Base-by-base conservation (phyloP, 257 asterid species). In the Gentiana straminea region DNA sequence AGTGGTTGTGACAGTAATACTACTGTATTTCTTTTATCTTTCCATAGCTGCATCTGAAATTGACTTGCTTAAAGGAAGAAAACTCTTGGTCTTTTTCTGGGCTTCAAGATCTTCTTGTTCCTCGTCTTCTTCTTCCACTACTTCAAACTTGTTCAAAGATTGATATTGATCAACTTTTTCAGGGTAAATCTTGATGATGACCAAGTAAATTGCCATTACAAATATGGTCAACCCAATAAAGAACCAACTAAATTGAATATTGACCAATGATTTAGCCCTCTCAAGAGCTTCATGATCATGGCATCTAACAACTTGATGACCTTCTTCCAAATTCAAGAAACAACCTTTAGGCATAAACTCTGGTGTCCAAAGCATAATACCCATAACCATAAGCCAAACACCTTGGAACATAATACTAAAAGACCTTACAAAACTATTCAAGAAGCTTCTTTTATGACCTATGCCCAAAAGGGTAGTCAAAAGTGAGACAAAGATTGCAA, bases 301-400 rank as follows among this genome's bases (percentile, higher is more conserved):
- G 64, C 97, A 89, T 2, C 76, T 12, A 3, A 85, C 81, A 1
- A 61, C 86, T 15, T 63, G 70, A 0, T 77, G 94, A 0, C 80
- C 86, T 0, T 41, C 24, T 35, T 66, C 86, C 33, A 76, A 5
- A 62, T 65, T 80, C 65, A 44, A 3, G 33, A 44, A 57, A 24
- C 61, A 57, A 32, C 35, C 61, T 57, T 57, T 57, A 1, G 61
- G 55, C 47, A 79, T 55, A 84, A 86, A 64, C 13, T 48, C 45
- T 7, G 94, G 87, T 3, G 83, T 83, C 97, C 97, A 86, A 13
- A 86, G 63, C 97, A 89, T 79, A 3, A 80, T 1, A 7, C 97
- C 95, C 52, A 70, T 78, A 3, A 78, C 94, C 9, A 80, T 60
- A 2, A 89, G 74, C 97, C 97, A 89, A 53, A 86, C 68, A 5